These are phyloP conservation scores for Spiromastix sp. DNA, from an alignment of 2,329 filamentous ascomycete species.

Conservation along the genomic window DNA sequence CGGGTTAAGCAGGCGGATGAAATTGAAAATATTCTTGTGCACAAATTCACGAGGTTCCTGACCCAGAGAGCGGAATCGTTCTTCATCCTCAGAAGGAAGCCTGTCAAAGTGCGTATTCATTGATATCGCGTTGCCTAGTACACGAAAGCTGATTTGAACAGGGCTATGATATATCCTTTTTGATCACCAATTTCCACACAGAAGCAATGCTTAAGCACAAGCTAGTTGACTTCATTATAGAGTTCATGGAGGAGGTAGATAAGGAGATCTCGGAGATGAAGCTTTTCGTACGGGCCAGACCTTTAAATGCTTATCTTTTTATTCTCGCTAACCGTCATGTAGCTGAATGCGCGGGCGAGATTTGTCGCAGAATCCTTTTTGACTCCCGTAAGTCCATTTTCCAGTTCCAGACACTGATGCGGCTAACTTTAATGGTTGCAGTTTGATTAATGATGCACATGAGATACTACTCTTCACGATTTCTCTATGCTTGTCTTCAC, in stretches of 20 bases:
- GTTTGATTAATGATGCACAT: slow-evolving; percentile 19
- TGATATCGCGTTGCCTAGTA: slow-evolving; percentile 9
- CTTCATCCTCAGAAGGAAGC: slow-evolving; percentile 90
- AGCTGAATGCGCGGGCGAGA: slow-evolving; percentile 93
- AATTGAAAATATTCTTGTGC: slow-evolving; percentile 94
- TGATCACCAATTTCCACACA: slow-evolving; percentile 98
- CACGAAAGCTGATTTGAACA: slow-evolving; percentile 31
- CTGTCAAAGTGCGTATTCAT: slow-evolving; percentile 81
- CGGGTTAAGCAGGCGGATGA: slow-evolving; percentile 99
- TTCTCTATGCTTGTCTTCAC: not conserved
- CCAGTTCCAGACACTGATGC: not conserved
- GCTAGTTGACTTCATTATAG: slow-evolving; percentile 96
- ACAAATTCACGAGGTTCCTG: slow-evolving; percentile 96
- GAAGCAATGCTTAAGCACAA: slow-evolving; percentile 99
- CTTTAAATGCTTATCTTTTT: not conserved
- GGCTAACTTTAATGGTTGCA: slow-evolving; percentile 10
- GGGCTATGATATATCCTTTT: slow-evolving; percentile 97
- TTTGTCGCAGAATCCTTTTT: slow-evolving; percentile 98
- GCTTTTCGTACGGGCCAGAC: slow-evolving; percentile 68
- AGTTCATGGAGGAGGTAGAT: slow-evolving; percentile 99
- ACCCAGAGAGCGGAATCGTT: slow-evolving; percentile 94
- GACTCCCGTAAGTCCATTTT: slow-evolving; percentile 58
- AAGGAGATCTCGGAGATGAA: slow-evolving; percentile 99
- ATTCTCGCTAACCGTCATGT: slow-evolving; percentile 22
- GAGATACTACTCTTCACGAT: not conserved